A percentile compares a stretch with the other conserved stretches of the same genome.
Conservation (phyloP, 768 basidiomycete genomes). For the Tylopilus intermedius region DNA sequence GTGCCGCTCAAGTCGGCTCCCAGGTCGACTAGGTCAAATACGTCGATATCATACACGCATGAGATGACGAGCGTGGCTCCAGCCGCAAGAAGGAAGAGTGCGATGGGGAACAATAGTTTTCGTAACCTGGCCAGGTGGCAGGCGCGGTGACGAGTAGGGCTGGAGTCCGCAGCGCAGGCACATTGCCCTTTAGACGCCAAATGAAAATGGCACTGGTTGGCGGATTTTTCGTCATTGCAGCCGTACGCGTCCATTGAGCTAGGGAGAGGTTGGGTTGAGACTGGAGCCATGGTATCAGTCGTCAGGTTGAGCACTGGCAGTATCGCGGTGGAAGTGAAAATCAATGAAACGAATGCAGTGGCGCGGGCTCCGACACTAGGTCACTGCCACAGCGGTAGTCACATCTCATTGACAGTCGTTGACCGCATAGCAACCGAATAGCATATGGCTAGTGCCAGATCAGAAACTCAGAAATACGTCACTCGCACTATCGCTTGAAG, state of each 20-base stretch:
- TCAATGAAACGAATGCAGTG: background rate
- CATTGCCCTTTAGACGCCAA: constrained; percentile 17
- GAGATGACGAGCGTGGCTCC: constrained; percentile 30
- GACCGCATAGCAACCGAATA: background rate
- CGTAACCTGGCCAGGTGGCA: constrained; percentile 32
- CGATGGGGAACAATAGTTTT: constrained; percentile 33
- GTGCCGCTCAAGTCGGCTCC: constrained; percentile 30
- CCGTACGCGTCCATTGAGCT: constrained; percentile 20
- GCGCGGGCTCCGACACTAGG: background rate
- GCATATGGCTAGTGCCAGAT: no score
- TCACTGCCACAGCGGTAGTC: background rate
- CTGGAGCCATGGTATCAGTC: constrained; percentile 22
- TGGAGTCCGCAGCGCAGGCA: constrained; percentile 16
- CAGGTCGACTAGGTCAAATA: constrained; percentile 19
- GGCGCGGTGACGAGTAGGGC: constrained; percentile 23
- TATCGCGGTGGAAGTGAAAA: constrained; percentile 2
- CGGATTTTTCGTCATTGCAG: constrained; percentile 13
- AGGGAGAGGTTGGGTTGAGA: constrained; percentile 26
- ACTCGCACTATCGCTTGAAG: background rate
- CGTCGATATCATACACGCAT: constrained; percentile 26
- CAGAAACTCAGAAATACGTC: background rate
- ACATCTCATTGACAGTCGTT: background rate
- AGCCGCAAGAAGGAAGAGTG: constrained; percentile 30
- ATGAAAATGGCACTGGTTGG: constrained; percentile 24
- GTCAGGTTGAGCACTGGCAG: background rate